Conservation (phyloP, 2,329 filamentous ascomycete species). For the Sphaerostilbella broomeana region DNA sequence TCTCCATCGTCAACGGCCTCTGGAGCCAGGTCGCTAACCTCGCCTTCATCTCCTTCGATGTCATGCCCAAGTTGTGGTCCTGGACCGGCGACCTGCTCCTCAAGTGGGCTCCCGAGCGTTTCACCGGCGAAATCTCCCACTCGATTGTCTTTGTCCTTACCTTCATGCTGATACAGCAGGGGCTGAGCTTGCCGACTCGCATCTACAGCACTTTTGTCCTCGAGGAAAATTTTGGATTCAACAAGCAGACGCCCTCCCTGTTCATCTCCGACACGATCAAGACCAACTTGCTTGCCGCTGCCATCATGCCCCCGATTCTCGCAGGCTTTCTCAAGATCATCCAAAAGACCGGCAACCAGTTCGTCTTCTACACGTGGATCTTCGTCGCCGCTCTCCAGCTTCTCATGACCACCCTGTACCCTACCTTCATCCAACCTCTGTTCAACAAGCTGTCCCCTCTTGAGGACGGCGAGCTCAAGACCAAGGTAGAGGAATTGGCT, state of each 20-base stretch:
- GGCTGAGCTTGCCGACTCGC: slow-evolving; percentile 70
- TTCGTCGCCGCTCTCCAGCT: slow-evolving; percentile 86
- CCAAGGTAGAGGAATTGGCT: slow-evolving; percentile 77
- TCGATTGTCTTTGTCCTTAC: slow-evolving; percentile 86
- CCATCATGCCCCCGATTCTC: slow-evolving; percentile 79
- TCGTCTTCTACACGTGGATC: slow-evolving; percentile 97
- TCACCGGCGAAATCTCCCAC: slow-evolving; percentile 88
- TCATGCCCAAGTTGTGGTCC: slow-evolving; percentile 86
- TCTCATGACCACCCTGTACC: slow-evolving; percentile 94
- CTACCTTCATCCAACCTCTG: slow-evolving; percentile 83
- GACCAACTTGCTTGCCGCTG: slow-evolving; percentile 72
- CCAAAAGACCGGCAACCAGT: slow-evolving; percentile 84
- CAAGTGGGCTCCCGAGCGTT: slow-evolving; percentile 66
- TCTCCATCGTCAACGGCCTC: slow-evolving; percentile 71
- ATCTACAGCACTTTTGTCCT: slow-evolving; percentile 95
- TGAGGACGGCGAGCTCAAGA: slow-evolving; percentile 80
- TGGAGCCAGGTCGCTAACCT: slow-evolving; percentile 85
- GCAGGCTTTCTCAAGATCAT: slow-evolving; percentile 91
- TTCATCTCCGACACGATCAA: slow-evolving; percentile 91
- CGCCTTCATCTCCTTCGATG: slow-evolving; percentile 81
- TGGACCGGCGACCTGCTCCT: slow-evolving; percentile 69
- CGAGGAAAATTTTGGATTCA: slow-evolving; percentile 97
- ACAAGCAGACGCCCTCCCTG: slow-evolving; percentile 88
- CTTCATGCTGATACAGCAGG: slow-evolving; percentile 75
- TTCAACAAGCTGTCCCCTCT: slow-evolving; percentile 98